Evolutionary conservation across 2,329 filamentous ascomycete genomes (phyloP).

Genomic region (Aspergillus awamori): DNA sequence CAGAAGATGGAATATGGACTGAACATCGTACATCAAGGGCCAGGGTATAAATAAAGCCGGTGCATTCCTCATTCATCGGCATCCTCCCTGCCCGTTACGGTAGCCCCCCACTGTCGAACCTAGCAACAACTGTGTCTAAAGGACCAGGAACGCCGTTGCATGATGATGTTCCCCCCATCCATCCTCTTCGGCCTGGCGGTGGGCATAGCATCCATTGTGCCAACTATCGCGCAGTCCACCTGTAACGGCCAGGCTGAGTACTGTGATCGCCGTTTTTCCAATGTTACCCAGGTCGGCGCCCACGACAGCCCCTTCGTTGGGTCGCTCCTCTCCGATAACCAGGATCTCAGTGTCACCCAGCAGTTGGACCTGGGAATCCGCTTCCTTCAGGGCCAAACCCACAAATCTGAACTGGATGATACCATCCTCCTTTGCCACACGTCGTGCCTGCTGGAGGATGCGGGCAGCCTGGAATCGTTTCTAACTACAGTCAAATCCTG

Average conservation of each 20-base stretch:
- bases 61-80: background rate
- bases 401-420: slow-evolving; percentile 51
- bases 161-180: background rate
- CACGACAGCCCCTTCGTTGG: slow-evolving; percentile 70
- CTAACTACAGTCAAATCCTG: slow-evolving; percentile 62
- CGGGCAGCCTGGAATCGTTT: slow-evolving; percentile 59
- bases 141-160: background rate
- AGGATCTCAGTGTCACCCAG: slow-evolving; percentile 59
- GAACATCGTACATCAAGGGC: background rate
- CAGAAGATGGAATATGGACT: background rate
- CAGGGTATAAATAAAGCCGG: background rate
- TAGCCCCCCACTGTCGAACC: background rate
- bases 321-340: slow-evolving; percentile 57
- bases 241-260: slow-evolving; percentile 64
- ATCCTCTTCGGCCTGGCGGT: slow-evolving; percentile 11
- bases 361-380: slow-evolving; percentile 66
- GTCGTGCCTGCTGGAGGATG: slow-evolving; percentile 61
- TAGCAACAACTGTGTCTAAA: background rate
- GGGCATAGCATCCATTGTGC: slow-evolving; percentile 10
- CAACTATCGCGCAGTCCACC: slow-evolving; percentile 14
- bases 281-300: slow-evolving; percentile 64
- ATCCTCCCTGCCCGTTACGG: background rate
- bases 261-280: slow-evolving; percentile 61
- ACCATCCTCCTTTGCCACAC: slow-evolving; percentile 67
- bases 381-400: slow-evolving; percentile 67